A percentile compares a stretch with the other conserved stretches of the same genome.
Conservation (phyloP, 768 basidiomycete species). For the Kwoniella europaea region DNA sequence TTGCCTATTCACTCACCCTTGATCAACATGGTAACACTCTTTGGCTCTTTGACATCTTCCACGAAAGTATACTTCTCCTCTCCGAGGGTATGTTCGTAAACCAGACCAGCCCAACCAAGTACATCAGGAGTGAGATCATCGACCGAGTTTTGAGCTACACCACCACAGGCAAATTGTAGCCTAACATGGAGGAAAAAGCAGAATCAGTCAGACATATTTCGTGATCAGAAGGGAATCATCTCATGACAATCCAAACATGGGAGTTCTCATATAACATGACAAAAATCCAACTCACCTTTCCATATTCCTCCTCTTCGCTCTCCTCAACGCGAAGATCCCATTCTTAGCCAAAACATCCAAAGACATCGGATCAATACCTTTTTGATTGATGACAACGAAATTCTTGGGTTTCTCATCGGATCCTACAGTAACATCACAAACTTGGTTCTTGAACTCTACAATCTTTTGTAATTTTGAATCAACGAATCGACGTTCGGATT, state of each 20-base stretch:
- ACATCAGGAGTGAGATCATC: slow-evolving; percentile 90
- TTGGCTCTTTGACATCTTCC: slow-evolving; percentile 93
- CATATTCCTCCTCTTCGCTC: slow-evolving; percentile 99
- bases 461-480: slow-evolving; percentile 95
- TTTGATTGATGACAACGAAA: slow-evolving; percentile 97
- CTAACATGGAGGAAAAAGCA: slow-evolving; percentile 59
- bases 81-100: slow-evolving; percentile 98
- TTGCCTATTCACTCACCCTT: slow-evolving; percentile 65
- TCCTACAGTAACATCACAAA: slow-evolving; percentile 85
- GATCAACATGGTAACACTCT: slow-evolving; percentile 92
- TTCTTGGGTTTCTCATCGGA: slow-evolving; percentile 65
- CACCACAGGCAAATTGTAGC: slow-evolving; percentile 90
- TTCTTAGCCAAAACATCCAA: slow-evolving; percentile 95
- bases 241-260: background rate
- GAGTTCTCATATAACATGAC: background rate
- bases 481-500: slow-evolving; percentile 91
- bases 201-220: background rate
- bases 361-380: slow-evolving; percentile 97
- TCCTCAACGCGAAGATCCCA: slow-evolving; percentile 88
- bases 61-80: slow-evolving; percentile 99
- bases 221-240: background rate
- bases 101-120: slow-evolving; percentile 95
- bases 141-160: slow-evolving; percentile 94
- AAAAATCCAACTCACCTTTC: slow-evolving; percentile 69
- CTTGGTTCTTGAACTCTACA: slow-evolving; percentile 91